Evolutionary conservation across 768 basidiomycete species (phyloP), one percentile per base, ranked within the genome.

Genomic region (Russula ochroleuca): DNA sequence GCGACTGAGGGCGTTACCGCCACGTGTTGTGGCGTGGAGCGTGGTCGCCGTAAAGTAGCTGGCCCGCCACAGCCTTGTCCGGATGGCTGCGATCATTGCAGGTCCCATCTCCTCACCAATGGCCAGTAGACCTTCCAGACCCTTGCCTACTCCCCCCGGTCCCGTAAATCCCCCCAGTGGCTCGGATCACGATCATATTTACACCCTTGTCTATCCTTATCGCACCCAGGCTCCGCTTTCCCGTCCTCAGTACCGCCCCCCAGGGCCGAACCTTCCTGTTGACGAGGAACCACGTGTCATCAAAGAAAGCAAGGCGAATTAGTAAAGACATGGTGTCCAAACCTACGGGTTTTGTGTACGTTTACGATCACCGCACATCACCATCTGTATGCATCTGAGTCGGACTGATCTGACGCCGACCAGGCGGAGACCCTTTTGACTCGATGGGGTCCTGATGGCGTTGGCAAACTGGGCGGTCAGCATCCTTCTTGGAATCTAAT

Each of bases 321-420:
- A 90, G 83, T 77, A 94, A 94, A 74, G 90, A 92, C 69, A 93
- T 93, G 88, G 87, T 95, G 5, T 91, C 90, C 17, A 83, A 78
- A 61, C 93, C 93, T 6, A 89, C 81, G 23, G 87, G 85, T 68
- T 94, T 94, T 73, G 80, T 90, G 92, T 95, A 79, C 75, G 90
- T 84, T 55, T 68, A 62, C 55, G 59, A 60, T 49, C 58, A 40
- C 47, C 57, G 49, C 57, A 21, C 61, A 59, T 64, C 57, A 62
- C 69, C 68, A 53, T 59, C 47, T 94, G 11, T 92, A 95, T 76
- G 92, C 94, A n/a, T n/a, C n/a, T n/a, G n/a, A n/a, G n/a, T n/a
- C n/a, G n/a, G n/a, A n/a, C n/a, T n/a, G n/a, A 35, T 93, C 90
- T 62, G 90, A 94, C 75, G 90, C 88, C 14, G 90, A 90, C 75